A percentile compares a stretch with the other conserved stretches of the same genome.
phyloP scores from a whole-genome alignment of 371 early-diverging fungal genomes.

The Nematocida ironsii region DNA sequence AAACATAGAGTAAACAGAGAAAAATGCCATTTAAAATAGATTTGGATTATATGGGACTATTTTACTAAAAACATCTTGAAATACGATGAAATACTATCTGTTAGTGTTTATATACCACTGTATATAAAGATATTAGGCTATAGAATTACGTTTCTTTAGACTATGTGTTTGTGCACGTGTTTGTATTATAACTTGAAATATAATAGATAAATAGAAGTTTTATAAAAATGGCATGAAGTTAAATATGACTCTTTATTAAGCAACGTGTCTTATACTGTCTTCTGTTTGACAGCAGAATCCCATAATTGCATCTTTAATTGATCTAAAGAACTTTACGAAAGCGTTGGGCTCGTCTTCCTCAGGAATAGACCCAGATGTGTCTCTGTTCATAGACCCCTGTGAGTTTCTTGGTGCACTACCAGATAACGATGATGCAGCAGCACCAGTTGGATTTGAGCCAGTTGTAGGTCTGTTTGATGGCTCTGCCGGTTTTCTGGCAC shows the following conservation, averaged over 20 bases:
- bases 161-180: too few species aligned
- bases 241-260: constrained; percentile 37
- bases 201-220: not conserved
- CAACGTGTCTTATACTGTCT: constrained; percentile 48
- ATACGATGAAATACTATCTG: too few species aligned
- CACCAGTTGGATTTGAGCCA: constrained; percentile 34
- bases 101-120: too few species aligned
- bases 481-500: not conserved
- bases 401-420: constrained; percentile 3
- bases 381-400: not conserved
- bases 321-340: constrained; percentile 39
- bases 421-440: constrained; percentile 29
- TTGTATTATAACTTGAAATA: not conserved
- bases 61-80: too few species aligned
- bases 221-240: not conserved
- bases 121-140: too few species aligned
- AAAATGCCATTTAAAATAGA: too few species aligned
- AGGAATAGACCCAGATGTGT: not conserved
- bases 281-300: constrained; percentile 52
- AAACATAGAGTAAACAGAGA: too few species aligned
- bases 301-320: constrained; percentile 46
- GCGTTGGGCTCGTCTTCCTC: constrained; percentile 46
- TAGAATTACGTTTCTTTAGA: too few species aligned
- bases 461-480: constrained; percentile 4
- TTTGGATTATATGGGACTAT: too few species aligned